These are phyloP conservation scores for Psilocybe cubensis DNA, from an alignment of 768 basidiomycete species.

Conservation along the genomic window DNA sequence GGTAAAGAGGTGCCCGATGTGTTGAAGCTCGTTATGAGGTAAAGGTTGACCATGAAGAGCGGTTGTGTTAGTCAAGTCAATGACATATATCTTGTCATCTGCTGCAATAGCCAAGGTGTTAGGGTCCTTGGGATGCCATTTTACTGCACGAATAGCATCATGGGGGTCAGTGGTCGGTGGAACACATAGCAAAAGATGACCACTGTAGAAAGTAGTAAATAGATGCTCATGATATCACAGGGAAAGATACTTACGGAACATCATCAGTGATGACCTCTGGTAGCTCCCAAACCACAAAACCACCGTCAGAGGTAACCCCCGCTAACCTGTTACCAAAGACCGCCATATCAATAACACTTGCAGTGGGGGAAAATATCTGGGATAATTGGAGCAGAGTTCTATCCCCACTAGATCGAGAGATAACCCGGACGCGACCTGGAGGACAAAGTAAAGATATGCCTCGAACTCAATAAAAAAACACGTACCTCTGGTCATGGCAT, in stretches of 20 bases:
- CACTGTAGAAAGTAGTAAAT: constrained; percentile 41
- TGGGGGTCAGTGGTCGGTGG: constrained; percentile 61
- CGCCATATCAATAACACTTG: constrained; percentile 84
- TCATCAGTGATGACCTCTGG: constrained; percentile 86
- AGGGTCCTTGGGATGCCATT: constrained; percentile 86
- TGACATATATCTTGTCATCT: constrained; percentile 71
- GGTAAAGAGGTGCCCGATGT: constrained; percentile 68
- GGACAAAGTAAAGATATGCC: background rate
- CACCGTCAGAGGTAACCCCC: constrained; percentile 86
- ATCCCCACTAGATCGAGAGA: constrained; percentile 87
- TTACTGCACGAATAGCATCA: constrained; percentile 77
- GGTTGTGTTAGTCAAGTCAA: constrained; percentile 70
- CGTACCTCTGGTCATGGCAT: constrained; percentile 85
- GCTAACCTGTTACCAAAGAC: constrained; percentile 82
- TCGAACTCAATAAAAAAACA: background rate
- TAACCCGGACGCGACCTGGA: constrained; percentile 81
- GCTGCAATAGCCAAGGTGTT: constrained; percentile 86
- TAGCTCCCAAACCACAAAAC: constrained; percentile 88
- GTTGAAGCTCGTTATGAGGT: constrained; percentile 68
- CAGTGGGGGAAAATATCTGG: constrained; percentile 57
- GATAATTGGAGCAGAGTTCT: constrained; percentile 84
- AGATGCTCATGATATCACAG: constrained; percentile 5
- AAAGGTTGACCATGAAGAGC: constrained; percentile 67
- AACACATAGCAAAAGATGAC: constrained; percentile 69
- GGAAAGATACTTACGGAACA: constrained; percentile 66